Conservation (phyloP, 352 stramenopile species). For the Phytopythium cucurbitacearum region DNA sequence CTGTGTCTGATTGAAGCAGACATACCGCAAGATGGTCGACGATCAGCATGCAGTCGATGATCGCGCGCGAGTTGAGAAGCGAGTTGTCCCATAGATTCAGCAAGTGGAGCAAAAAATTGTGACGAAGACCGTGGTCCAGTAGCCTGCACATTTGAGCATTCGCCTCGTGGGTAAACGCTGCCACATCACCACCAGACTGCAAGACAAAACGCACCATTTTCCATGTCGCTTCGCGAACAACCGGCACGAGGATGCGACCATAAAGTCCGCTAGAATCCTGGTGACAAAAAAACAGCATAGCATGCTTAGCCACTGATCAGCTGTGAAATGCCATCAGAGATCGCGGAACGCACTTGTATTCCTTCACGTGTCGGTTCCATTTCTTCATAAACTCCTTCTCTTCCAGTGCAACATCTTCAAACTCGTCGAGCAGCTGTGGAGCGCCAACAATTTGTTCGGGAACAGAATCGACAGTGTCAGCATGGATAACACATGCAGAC, state of each 20-base stretch:
- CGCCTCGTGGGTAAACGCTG: neutral
- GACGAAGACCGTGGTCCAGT: constrained; percentile 63
- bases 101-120: constrained; percentile 87
- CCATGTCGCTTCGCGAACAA: constrained; percentile 80
- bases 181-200: neutral
- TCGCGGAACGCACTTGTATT: constrained; percentile 46
- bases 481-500: constrained; percentile 1
- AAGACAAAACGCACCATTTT: constrained; percentile 48
- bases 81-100: constrained; percentile 91
- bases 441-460: too few species aligned
- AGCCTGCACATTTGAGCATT: constrained; percentile 30
- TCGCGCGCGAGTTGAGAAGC: constrained; percentile 76
- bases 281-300: neutral
- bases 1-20: neutral
- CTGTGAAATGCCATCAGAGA: neutral
- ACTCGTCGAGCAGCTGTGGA: constrained; percentile 75
- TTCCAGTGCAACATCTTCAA: constrained; percentile 83
- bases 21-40: constrained; percentile 61
- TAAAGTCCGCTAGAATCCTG: constrained; percentile 83
- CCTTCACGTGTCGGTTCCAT: constrained; percentile 85
- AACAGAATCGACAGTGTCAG: constrained; percentile 1
- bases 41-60: constrained; percentile 88
- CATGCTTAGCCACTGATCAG: neutral
- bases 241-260: constrained; percentile 82
- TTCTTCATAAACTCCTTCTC: constrained; percentile 91